A percentile compares a stretch with the other conserved stretches of the same genome.
Evolutionary conservation across 1,284 basidiomycete genomes (phyloP).

Genomic region (Melampsora abietis-canadensis): DNA sequence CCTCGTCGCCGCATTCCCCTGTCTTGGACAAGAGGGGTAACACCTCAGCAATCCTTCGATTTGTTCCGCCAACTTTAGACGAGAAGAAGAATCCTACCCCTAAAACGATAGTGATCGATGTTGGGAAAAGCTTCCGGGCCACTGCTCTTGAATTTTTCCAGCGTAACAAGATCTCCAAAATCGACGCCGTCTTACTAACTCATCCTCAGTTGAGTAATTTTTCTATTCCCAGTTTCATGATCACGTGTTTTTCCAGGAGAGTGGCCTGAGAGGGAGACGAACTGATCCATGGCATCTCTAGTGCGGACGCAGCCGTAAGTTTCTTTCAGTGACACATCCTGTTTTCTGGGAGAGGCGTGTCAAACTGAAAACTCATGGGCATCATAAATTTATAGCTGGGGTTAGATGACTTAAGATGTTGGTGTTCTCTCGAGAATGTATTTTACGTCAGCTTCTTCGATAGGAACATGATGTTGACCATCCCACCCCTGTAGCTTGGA

Average conservation of each 20-base stretch:
- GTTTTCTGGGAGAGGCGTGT: too few relatives aligned
- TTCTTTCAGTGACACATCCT: not conserved
- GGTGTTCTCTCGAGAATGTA: conserved; percentile 41
- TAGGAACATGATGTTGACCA: too few relatives aligned
- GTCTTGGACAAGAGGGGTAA: conserved; percentile 60
- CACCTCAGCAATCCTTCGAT: conserved; percentile 62
- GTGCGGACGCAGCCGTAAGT: conserved; percentile 30
- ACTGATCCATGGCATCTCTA: not conserved
- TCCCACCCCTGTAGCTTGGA: conserved; percentile 62
- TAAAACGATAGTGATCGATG: conserved; percentile 65
- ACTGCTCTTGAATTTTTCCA: conserved; percentile 76
- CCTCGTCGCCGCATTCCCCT: conserved; percentile 65
- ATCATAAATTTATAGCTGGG: conserved; percentile 59
- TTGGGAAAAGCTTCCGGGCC: conserved; percentile 73
- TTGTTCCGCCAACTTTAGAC: not conserved
- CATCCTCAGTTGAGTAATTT: conserved; percentile 74
- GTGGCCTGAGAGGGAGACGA: too few relatives aligned
- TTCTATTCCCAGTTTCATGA: conserved; percentile 15
- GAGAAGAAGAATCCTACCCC: conserved; percentile 53
- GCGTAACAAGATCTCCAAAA: conserved; percentile 66
- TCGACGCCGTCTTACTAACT: conserved; percentile 73
- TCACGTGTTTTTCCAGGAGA: too few relatives aligned
- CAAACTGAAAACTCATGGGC: too few relatives aligned
- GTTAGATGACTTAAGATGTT: conserved; percentile 73
- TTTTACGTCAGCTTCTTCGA: too few relatives aligned